Conservation (phyloP, 78 protist genomes). For the Emiliania huxleyi region DNA sequence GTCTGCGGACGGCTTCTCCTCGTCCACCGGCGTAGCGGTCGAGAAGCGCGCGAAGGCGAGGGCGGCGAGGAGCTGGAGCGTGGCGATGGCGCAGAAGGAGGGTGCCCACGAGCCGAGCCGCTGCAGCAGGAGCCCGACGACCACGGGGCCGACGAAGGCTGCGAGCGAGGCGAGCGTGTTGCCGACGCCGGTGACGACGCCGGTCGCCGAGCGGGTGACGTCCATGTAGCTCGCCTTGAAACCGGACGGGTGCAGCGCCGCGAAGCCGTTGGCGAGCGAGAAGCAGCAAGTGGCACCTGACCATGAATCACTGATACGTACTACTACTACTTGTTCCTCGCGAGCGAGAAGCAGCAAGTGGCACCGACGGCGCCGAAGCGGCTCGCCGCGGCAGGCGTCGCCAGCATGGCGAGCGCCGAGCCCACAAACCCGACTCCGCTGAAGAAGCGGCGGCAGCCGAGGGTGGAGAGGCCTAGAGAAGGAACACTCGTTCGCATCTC, state of each 20-base stretch:
- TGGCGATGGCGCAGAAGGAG: neutral
- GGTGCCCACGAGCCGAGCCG: neutral
- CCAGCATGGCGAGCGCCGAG: neutral
- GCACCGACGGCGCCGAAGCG: neutral
- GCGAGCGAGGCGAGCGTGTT: slow-evolving; percentile 35
- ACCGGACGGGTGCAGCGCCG: slow-evolving; percentile 18
- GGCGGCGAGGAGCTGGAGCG: neutral
- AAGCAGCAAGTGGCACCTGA: neutral
- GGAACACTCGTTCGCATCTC: no score
- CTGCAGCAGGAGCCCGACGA: neutral
- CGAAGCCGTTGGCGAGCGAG: neutral
- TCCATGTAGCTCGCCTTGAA: slow-evolving; percentile 46
- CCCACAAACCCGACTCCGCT: neutral
- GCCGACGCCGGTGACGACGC: slow-evolving; percentile 35
- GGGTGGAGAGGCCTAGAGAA: neutral
- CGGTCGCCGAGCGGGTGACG: neutral
- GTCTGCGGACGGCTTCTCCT: no score
- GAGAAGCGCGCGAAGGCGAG: neutral
- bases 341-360: neutral
- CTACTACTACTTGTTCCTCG: neutral
- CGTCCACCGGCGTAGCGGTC: neutral
- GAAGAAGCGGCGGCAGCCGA: slow-evolving; percentile 1
- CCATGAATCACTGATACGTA: no score
- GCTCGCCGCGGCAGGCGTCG: neutral
- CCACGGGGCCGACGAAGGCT: slow-evolving; percentile 5